These are phyloP conservation scores for Chlorencoelia australis DNA, from an alignment of 2,329 filamentous ascomycete species.

Conservation along the genomic window DNA sequence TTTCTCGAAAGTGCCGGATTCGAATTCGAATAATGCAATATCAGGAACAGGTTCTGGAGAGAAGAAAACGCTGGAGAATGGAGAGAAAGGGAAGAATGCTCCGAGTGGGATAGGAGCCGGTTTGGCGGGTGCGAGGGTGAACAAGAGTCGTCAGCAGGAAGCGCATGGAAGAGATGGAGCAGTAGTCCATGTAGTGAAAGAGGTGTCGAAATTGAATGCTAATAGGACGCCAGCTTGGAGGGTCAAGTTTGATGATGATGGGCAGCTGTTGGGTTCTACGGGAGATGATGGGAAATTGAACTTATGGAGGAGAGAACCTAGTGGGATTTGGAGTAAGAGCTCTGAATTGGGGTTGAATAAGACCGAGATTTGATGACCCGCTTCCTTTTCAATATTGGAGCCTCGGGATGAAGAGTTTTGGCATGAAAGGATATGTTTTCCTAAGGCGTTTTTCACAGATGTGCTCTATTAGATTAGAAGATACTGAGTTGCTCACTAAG, in stretches of 20 bases:
- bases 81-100: constrained; percentile 26
- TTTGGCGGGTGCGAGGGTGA: constrained; percentile 33
- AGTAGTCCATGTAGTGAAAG: constrained; percentile 50
- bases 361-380: too few relatives aligned
- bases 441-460: too few relatives aligned
- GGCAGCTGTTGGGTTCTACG: constrained; percentile 64
- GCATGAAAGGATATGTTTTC: too few relatives aligned
- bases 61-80: constrained; percentile 15
- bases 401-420: too few relatives aligned
- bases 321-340: constrained; percentile 24
- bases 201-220: constrained; percentile 56
- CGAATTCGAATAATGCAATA: constrained; percentile 15
- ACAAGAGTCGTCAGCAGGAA: constrained; percentile 36
- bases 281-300: constrained; percentile 63
- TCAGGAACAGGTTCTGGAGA: too few relatives aligned
- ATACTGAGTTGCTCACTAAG: too few relatives aligned
- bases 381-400: too few relatives aligned
- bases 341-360: constrained; percentile 24
- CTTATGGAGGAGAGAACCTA: constrained; percentile 44
- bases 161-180: constrained; percentile 47
- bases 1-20: constrained; percentile 22
- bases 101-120: constrained; percentile 45
- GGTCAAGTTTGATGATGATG: constrained; percentile 59
- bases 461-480: too few relatives aligned
- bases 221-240: constrained; percentile 67